A percentile compares a stretch with the other conserved stretches of the same genome.
Conservation (phyloP, 371 early-diverging fungal species). For the Globomyces sp. region DNA sequence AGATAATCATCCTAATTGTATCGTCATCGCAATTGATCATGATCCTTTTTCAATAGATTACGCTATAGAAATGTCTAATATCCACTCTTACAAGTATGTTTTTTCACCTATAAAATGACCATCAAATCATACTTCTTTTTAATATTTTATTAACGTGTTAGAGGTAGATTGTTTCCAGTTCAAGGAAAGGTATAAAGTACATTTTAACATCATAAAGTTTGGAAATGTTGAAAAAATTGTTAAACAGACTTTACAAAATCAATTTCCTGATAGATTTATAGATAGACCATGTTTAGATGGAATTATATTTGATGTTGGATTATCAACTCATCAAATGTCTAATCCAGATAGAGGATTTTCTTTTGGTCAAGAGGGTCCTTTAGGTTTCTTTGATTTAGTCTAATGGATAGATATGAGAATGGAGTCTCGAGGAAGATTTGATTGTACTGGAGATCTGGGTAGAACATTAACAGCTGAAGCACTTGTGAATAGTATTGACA, state of each 20-base stretch:
- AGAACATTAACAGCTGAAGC: constrained; percentile 32
- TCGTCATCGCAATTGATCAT: constrained; percentile 70
- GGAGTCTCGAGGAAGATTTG: constrained; percentile 18
- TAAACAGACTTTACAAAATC: constrained; percentile 22
- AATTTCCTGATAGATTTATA: too few relatives aligned
- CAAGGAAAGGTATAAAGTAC: constrained; percentile 27
- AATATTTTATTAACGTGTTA: background rate
- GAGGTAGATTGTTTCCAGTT: constrained; percentile 51
- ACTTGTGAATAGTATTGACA: constrained; percentile 48
- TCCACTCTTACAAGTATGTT: constrained; percentile 3
- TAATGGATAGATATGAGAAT: constrained; percentile 32
- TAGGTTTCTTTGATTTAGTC: constrained; percentile 44
- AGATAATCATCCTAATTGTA: constrained; percentile 32
- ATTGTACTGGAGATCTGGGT: constrained; percentile 11
- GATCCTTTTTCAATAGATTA: constrained; percentile 66
- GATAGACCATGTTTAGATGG: constrained; percentile 49
- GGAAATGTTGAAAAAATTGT: constrained; percentile 46
- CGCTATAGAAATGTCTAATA: constrained; percentile 50
- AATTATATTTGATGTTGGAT: constrained; percentile 72
- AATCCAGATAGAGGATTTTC: constrained; percentile 68
- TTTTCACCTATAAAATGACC: too few relatives aligned
- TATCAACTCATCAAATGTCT: constrained; percentile 58
- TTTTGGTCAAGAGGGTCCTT: constrained; percentile 61
- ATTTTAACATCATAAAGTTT: constrained; percentile 35
- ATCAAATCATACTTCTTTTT: too few relatives aligned